Conservation (phyloP, 1,284 basidiomycete genomes). For the Pterula multifida region DNA sequence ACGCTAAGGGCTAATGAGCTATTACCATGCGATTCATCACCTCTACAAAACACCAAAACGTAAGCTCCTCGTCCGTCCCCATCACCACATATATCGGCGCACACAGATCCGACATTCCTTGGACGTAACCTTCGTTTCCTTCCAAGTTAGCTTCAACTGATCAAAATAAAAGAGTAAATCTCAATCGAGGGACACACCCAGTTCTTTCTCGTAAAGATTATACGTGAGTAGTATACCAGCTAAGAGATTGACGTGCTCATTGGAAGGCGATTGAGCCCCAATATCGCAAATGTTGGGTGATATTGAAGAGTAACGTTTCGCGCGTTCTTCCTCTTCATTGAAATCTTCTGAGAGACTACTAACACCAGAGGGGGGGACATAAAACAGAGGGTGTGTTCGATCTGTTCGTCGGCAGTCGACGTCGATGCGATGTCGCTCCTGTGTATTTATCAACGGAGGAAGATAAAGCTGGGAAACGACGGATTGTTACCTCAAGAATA, state of each 20-base stretch:
- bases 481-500: constrained; percentile 49
- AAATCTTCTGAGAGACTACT: constrained; percentile 19
- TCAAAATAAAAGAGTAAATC: constrained; percentile 4
- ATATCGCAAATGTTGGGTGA: constrained; percentile 60
- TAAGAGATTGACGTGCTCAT: constrained; percentile 75
- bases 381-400: constrained; percentile 79
- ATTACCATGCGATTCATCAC: constrained; percentile 89
- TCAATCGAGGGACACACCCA: constrained; percentile 43
- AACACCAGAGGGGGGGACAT: constrained; percentile 29
- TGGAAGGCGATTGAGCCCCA: constrained; percentile 75
- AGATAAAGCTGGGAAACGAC: constrained; percentile 1
- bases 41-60: constrained; percentile 93
- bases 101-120: constrained; percentile 97
- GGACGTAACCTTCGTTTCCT: constrained; percentile 61
- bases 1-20: no score
- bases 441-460: background rate
- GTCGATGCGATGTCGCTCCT: constrained; percentile 82
- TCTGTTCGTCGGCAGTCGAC: constrained; percentile 98
- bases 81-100: constrained; percentile 90
- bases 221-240: constrained; percentile 85
- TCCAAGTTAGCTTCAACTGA: constrained; percentile 10
- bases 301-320: constrained; percentile 49
- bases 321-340: constrained; percentile 41
- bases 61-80: constrained; percentile 78
- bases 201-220: constrained; percentile 80